Evolutionary conservation across 176 grass and related monocot species (phyloP), one percentile per base, ranked within the genome.

Genomic region (Carex scoparia): DNA sequence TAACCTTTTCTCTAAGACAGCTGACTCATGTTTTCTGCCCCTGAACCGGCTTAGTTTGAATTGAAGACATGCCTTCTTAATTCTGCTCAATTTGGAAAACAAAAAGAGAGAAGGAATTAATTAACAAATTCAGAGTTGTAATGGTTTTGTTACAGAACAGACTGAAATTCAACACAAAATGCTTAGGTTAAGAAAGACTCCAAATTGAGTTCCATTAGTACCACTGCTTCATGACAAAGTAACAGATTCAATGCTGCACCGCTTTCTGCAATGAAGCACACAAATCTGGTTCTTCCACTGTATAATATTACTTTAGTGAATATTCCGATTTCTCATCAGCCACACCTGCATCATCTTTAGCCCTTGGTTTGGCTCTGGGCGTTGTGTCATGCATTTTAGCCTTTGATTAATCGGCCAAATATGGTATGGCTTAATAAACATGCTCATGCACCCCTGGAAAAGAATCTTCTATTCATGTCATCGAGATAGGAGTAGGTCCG

Each of bases 71-170:
- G 35, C 46, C 42, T 15, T 61, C 3, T 71, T 38, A 81, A 88
- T 86, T 8, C 64, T 87, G 46, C 40, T 75, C 27, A 63, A 61
- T 87, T 90, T 94, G 88, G 86, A 91, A 86, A 49, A 89, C 38
- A 40, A 55, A 81, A 64, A 38, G 84, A 83, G 74, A 7, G 7
- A 75, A 66, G 42, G 18, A 71, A 74, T 44, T 81, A 81, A 69
- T 44, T 61, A 72, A 72, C 40, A 70, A 28, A 77, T 13, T 59
- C 9, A 85, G 80, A 87, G 44, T 81, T 18, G 5, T 23, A 83
- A 66, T 15, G 42, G 8, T 59, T 42, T 80, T 40, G 31, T 18
- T 40, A 59, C 77, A 4, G 6, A 33, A 80, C 15, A 42, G 23
- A 80, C 14, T 59, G 31, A 80, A 80, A 15, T 23, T 28, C 27